Conservation (phyloP, 257 asterid species). For the Nicotiana noctiflora region DNA sequence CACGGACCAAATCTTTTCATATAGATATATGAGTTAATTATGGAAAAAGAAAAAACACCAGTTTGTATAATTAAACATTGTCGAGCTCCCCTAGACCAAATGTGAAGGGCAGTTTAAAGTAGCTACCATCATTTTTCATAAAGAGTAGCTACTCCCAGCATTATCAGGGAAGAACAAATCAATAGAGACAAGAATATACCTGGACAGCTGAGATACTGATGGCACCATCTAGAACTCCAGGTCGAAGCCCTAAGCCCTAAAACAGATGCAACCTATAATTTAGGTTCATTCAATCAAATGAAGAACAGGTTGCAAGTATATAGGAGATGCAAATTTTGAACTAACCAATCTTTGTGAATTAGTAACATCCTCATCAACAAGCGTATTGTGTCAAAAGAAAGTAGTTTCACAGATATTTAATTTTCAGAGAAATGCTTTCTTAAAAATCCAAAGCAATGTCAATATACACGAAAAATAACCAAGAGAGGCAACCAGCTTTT, state of each 20-base stretch:
- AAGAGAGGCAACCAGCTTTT: background rate
- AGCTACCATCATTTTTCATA: background rate
- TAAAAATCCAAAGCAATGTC: background rate
- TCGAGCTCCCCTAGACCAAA: background rate
- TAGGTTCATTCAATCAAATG: background rate
- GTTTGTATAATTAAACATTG: background rate
- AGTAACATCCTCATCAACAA: background rate
- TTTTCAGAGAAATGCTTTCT: background rate
- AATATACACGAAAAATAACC: background rate
- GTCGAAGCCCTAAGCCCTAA: conserved; percentile 78
- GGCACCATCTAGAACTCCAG: conserved; percentile 91
- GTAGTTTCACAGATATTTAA: background rate
- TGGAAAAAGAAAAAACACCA: background rate
- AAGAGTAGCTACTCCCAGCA: background rate
- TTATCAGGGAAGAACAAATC: background rate
- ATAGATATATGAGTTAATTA: background rate
- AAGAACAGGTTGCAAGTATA: background rate
- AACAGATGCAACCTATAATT: conserved; percentile 8
- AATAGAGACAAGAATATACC: conserved; percentile 31
- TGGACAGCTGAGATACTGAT: conserved; percentile 95
- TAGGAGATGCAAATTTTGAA: background rate
- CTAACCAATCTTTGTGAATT: background rate
- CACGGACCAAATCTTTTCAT: background rate
- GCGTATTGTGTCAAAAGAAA: background rate
- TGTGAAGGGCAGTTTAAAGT: background rate